Evolutionary conservation across 2,329 filamentous ascomycete genomes (phyloP).

Genomic region (Immersiporthe knoxdaviesiana): DNA sequence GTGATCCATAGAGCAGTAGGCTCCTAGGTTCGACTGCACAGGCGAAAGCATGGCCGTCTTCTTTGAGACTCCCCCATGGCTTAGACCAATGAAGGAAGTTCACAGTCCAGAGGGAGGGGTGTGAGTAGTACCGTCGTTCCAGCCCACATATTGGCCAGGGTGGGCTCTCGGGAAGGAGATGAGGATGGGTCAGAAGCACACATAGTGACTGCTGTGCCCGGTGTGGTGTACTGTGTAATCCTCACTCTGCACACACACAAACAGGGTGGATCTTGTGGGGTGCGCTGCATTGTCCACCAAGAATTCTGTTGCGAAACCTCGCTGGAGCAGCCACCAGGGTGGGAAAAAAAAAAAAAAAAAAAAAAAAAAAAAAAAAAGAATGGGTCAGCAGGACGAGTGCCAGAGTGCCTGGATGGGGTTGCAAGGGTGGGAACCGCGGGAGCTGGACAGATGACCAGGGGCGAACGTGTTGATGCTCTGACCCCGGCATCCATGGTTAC

Average conservation of each 20-base stretch:
- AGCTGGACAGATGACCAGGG: slow-evolving; percentile 31
- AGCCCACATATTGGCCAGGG: slow-evolving; percentile 15
- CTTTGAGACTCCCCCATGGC: slow-evolving; percentile 44
- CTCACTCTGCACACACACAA: background rate
- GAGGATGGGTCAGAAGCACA: slow-evolving; percentile 24
- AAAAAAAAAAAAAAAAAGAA: slow-evolving; percentile 13
- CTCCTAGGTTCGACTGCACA: slow-evolving; percentile 48
- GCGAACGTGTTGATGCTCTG: slow-evolving; percentile 12
- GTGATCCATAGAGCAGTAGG: slow-evolving; percentile 47
- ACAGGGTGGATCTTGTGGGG: slow-evolving; percentile 11
- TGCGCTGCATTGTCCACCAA: slow-evolving; percentile 24
- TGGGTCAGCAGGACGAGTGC: slow-evolving; percentile 26
- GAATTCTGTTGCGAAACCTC: slow-evolving; percentile 33
- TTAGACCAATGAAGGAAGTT: slow-evolving; percentile 44
- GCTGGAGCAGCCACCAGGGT: slow-evolving; percentile 21
- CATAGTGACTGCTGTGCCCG: background rate
- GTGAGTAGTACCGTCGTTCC: slow-evolving; percentile 16
- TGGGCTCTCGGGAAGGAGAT: slow-evolving; percentile 26
- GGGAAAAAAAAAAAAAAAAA: slow-evolving; percentile 10
- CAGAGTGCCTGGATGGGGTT: slow-evolving; percentile 22
- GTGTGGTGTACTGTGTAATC: slow-evolving; percentile 18
- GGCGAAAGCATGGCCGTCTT: slow-evolving; percentile 58
- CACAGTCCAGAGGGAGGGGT: slow-evolving; percentile 28
- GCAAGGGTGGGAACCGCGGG: slow-evolving; percentile 31
- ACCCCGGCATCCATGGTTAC: slow-evolving; percentile 21